Evolutionary conservation across 177 flowering plant species (phyloP).

Genomic region (Vitis hybrid): DNA sequence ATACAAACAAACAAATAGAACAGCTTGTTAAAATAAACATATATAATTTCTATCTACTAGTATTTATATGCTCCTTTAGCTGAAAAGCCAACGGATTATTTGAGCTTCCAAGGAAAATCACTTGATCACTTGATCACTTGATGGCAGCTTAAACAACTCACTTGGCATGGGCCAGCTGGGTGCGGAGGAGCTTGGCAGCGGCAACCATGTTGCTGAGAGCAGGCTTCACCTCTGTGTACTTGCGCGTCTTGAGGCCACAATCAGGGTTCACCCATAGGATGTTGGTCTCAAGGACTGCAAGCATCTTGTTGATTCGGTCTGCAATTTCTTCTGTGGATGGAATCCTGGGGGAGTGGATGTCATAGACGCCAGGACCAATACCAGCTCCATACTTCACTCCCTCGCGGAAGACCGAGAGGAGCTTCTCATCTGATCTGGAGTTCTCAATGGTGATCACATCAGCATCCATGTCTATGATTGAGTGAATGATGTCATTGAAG

Average conservation of each 20-base stretch:
- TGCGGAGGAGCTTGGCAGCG: conserved; percentile 63
- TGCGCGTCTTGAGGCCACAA: conserved; percentile 75
- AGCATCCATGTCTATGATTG: conserved; percentile 74
- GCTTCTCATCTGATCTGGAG: conserved; percentile 71
- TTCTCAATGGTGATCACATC: conserved; percentile 79
- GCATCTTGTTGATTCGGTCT: conserved; percentile 65
- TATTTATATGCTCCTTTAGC: too few species aligned
- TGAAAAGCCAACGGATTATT: too few species aligned
- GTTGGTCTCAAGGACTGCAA: conserved; percentile 62
- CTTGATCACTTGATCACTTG: too few species aligned
- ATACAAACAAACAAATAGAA: too few species aligned
- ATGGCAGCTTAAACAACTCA: too few species aligned
- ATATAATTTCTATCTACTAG: too few species aligned
- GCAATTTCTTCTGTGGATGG: conserved; percentile 65
- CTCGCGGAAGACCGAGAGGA: conserved; percentile 68
- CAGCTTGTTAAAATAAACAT: too few species aligned
- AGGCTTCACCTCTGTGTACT: conserved; percentile 64
- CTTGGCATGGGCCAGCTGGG: conserved; percentile 20
- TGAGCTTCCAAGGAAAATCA: too few species aligned
- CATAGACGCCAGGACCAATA: conserved; percentile 76
- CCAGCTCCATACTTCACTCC: conserved; percentile 75
- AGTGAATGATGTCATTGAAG: conserved; percentile 76
- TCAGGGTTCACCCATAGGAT: conserved; percentile 77
- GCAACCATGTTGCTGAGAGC: conserved; percentile 69
- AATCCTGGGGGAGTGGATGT: conserved; percentile 71